phyloP scores from a whole-genome alignment of 495 filamentous ascomycete species.

The Penicillium ochrochloron region DNA sequence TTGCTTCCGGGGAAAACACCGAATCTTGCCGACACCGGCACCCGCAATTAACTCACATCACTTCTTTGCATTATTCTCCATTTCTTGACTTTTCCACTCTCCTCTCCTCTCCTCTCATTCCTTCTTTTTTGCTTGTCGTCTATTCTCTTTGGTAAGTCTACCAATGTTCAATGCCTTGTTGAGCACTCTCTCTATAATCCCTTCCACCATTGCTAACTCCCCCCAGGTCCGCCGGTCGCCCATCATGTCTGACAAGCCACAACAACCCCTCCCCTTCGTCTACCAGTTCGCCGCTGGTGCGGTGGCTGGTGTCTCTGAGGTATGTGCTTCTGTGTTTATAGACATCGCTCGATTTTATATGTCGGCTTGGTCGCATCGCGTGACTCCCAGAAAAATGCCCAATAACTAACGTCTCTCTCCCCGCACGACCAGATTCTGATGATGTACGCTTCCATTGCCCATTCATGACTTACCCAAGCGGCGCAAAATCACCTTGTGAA shows the following conservation, averaged over 20 bases:
- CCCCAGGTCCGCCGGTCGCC: constrained; percentile 22
- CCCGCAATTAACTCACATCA: constrained; percentile 16
- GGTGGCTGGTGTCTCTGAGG: constrained; percentile 91
- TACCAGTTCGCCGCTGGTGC: constrained; percentile 91
- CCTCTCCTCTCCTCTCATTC: constrained; percentile 20
- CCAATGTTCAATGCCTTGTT: background rate
- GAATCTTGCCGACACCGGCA: constrained; percentile 34
- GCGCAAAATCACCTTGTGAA: constrained; percentile 1
- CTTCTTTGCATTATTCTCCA: constrained; percentile 20
- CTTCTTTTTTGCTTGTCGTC: constrained; percentile 12
- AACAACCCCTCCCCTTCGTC: constrained; percentile 76
- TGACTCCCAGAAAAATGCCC: constrained; percentile 4
- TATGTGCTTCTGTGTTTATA: constrained; percentile 41
- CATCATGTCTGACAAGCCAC: constrained; percentile 61
- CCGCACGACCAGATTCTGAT: constrained; percentile 71
- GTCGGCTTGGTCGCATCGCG: background rate
- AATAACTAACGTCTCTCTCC: constrained; percentile 35
- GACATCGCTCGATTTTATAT: background rate
- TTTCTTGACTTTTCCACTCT: constrained; percentile 10
- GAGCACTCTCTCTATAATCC: background rate
- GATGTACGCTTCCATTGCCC: constrained; percentile 62
- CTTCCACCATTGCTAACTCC: background rate
- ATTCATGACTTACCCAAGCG: background rate
- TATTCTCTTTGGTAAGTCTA: constrained; percentile 2
- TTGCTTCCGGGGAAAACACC: constrained; percentile 25